Conservation (phyloP, 1,139 yeast species). For the Martiniozyma asiatica region DNA sequence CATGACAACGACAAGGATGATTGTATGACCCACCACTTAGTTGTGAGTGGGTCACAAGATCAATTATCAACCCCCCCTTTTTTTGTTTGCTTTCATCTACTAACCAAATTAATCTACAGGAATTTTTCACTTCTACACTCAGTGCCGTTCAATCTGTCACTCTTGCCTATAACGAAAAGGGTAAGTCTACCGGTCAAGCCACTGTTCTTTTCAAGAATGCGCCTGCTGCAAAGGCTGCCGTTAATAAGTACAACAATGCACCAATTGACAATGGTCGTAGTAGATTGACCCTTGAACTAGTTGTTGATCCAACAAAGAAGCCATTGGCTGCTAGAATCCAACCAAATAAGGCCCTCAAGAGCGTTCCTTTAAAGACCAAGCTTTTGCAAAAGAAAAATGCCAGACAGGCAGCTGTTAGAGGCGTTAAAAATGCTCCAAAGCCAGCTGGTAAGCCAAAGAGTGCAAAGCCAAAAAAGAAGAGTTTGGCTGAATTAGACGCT, state of each 20-base stretch:
- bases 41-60: too few species aligned
- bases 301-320: slow-evolving; percentile 73
- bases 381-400: slow-evolving; percentile 5
- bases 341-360: slow-evolving; percentile 35
- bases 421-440: slow-evolving; percentile 15
- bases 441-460: slow-evolving; percentile 18
- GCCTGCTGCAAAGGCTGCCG: slow-evolving; percentile 65
- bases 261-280: slow-evolving; percentile 83
- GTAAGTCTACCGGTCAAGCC: slow-evolving; percentile 86
- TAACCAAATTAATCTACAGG: slow-evolving; percentile 42
- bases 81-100: slow-evolving; percentile 4
- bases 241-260: slow-evolving; percentile 79
- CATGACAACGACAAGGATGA: too few species aligned
- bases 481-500: slow-evolving; percentile 83
- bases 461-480: slow-evolving; percentile 39
- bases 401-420: too few species aligned
- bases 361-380: slow-evolving; percentile 3
- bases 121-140: slow-evolving; percentile 76
- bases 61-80: too few species aligned
- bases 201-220: slow-evolving; percentile 64
- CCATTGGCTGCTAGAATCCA: slow-evolving; percentile 65
- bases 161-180: slow-evolving; percentile 75
- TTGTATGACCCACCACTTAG: too few species aligned
- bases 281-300: slow-evolving; percentile 70
- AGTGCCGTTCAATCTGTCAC: slow-evolving; percentile 72